Conservation (phyloP, 768 basidiomycete genomes). For the Podaxis sp. region DNA sequence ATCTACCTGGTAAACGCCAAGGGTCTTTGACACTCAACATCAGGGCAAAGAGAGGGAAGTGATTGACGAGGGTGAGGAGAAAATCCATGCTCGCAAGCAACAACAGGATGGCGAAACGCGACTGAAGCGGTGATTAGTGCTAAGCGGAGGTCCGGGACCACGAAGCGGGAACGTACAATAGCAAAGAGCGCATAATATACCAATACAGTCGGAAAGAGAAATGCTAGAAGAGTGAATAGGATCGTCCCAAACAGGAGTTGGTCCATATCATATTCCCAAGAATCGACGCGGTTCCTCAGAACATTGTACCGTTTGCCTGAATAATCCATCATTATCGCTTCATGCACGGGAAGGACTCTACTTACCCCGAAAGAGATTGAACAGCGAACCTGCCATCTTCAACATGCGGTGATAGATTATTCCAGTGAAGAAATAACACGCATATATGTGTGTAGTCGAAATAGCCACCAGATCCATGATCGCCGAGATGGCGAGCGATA, state of each 20-base stretch:
- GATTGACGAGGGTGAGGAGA: constrained; percentile 76
- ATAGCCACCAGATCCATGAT: constrained; percentile 12
- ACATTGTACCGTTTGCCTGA: constrained; percentile 87
- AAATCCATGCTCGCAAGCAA: constrained; percentile 62
- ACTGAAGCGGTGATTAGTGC: constrained; percentile 21
- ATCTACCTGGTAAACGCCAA: constrained; percentile 70
- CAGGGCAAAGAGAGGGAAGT: constrained; percentile 88
- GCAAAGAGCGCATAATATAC: constrained; percentile 86
- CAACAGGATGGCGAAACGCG: constrained; percentile 40
- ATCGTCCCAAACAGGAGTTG: constrained; percentile 94
- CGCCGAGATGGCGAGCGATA: constrained; percentile 11
- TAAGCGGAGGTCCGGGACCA: constrained; percentile 36
- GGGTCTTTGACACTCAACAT: constrained; percentile 84
- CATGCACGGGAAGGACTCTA: neutral
- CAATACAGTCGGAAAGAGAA: constrained; percentile 80
- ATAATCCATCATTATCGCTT: neutral
- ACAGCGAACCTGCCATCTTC: constrained; percentile 59
- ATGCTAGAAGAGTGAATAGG: constrained; percentile 75
- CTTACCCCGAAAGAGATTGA: constrained; percentile 87
- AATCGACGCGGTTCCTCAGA: constrained; percentile 82
- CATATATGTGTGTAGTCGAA: constrained; percentile 63
- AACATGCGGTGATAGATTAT: constrained; percentile 59
- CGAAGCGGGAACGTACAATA: constrained; percentile 32
- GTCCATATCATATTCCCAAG: constrained; percentile 89
- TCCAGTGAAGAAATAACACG: constrained; percentile 63